Percentiles rank a stretch among this genome's conserved stretches.
These are phyloP conservation scores for Camillea tinctor DNA, from an alignment of 2,329 filamentous ascomycete species.

Conservation along the genomic window DNA sequence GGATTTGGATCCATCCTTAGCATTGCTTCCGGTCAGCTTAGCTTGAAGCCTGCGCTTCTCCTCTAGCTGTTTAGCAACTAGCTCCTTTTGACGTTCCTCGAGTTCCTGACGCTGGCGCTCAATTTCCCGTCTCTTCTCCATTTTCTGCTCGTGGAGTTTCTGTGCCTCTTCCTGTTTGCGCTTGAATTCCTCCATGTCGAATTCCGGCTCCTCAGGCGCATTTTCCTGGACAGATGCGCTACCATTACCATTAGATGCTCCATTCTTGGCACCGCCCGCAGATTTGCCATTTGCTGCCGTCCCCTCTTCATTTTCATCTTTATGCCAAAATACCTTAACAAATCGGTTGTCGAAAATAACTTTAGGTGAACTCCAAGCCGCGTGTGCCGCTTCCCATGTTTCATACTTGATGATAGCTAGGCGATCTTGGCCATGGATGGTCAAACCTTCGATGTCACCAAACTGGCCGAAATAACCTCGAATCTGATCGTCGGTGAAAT, in stretches of 20 bases:
- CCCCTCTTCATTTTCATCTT: slow-evolving; percentile 43
- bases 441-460: slow-evolving; percentile 62
- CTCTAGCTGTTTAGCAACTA: slow-evolving; percentile 62
- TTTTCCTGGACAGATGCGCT: slow-evolving; percentile 8
- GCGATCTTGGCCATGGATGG: slow-evolving; percentile 64
- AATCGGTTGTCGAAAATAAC: slow-evolving; percentile 83
- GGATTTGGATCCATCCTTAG: slow-evolving; percentile 23
- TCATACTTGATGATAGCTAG: slow-evolving; percentile 70
- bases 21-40: slow-evolving; percentile 56
- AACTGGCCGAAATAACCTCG: slow-evolving; percentile 71
- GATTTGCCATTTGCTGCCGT: slow-evolving; percentile 26
- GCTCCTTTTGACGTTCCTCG: slow-evolving; percentile 61
- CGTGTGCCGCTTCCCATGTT: slow-evolving; percentile 63
- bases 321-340: slow-evolving; percentile 80
- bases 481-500: slow-evolving; percentile 64
- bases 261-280: slow-evolving; percentile 32
- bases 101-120: slow-evolving; percentile 62
- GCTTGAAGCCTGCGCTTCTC: slow-evolving; percentile 63
- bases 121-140: slow-evolving; percentile 60
- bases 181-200: slow-evolving; percentile 69
- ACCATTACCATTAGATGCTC: slow-evolving; percentile 27
- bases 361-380: slow-evolving; percentile 74
- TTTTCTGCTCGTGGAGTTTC: slow-evolving; percentile 63
- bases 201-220: slow-evolving; percentile 44
- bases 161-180: slow-evolving; percentile 72